These are phyloP conservation scores for Colletotrichum cereale DNA, from an alignment of 2,329 filamentous ascomycete species.

Conservation along the genomic window DNA sequence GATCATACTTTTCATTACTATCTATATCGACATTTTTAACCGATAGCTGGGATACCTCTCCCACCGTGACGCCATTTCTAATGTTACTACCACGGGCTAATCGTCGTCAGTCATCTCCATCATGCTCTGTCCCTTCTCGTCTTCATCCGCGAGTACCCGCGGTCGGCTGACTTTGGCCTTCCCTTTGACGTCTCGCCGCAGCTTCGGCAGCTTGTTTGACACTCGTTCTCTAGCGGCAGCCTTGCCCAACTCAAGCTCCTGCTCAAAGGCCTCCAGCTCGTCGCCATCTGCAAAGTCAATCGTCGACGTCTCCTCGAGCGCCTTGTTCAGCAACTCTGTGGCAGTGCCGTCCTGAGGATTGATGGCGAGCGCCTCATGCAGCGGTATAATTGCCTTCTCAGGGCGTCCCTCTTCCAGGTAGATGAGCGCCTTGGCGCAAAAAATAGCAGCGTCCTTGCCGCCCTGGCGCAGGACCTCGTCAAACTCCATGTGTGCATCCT, in stretches of 20 bases:
- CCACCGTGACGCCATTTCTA: constrained; percentile 15
- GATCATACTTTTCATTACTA: not conserved
- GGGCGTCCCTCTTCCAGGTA: constrained; percentile 81
- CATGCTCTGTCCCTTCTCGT: constrained; percentile 59
- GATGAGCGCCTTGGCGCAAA: constrained; percentile 86
- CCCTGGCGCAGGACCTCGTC: constrained; percentile 88
- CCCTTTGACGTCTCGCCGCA: constrained; percentile 54
- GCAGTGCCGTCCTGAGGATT: constrained; percentile 85
- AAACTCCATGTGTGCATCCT: constrained; percentile 83
- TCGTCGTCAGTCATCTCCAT: constrained; percentile 71
- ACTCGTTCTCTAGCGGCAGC: constrained; percentile 54
- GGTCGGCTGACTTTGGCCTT: constrained; percentile 58
- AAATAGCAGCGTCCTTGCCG: constrained; percentile 82
- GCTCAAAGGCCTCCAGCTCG: constrained; percentile 64
- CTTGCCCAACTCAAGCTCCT: constrained; percentile 62
- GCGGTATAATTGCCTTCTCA: constrained; percentile 81
- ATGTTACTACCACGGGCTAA: constrained; percentile 38
- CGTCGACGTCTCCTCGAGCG: constrained; percentile 72
- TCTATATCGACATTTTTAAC: not conserved
- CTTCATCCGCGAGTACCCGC: constrained; percentile 51
- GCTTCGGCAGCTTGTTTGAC: constrained; percentile 46
- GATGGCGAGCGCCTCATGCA: constrained; percentile 88
- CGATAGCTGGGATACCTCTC: constrained; percentile 9
- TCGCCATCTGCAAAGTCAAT: constrained; percentile 60
- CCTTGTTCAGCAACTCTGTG: constrained; percentile 81